Evolutionary conservation across 805 yeast genomes (phyloP), one percentile per base, ranked within the genome.

Genomic region (Wickerhamomyces bovis): DNA sequence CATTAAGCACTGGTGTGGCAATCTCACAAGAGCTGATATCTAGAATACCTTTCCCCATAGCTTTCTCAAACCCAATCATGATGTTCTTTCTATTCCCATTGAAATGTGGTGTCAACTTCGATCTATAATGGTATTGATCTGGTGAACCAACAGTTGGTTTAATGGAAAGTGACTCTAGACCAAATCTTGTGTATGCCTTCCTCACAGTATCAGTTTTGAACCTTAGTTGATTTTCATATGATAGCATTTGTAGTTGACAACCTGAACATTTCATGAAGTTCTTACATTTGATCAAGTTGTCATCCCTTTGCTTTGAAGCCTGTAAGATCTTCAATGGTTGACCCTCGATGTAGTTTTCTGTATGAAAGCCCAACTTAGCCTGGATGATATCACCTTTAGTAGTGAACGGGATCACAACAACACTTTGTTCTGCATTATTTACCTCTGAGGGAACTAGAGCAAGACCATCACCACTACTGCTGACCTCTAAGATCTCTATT

Each of bases 41-140:
- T 53, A 92, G 66, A 35, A 89, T 66, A 58, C 30, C 76, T 38
- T 44, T 45, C 1, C 58, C 54, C 13, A 25, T 30, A 0, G 80
- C 81, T 55, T 78, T 79, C 6, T 88, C 89, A 63, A 86, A 86
- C 1, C 96, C 96, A 42, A 88, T 68, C 28, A 78, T 72, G 12
- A 90, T 88, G 30, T 67, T 58, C 39, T 59, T 53, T 36, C 55
- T 59, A 77, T 76, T 36, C 86, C 94, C 43, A 82, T 84, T 87
- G 67, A 90, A 94, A 66, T 92, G 99, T 1, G 99, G 99, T 0
- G 99, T 94, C 33, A 92, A 73, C 60, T 92, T 92, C 0, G 98
- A 89, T 58, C 99, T 73, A 66, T 92, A 92, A 38, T 72, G 69
- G 61, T 76, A 85, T 52, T 82, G 72, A 44, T 78, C 63, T 2